A percentile compares a stretch with the other conserved stretches of the same genome.
Evolutionary conservation across 2,329 filamentous ascomycete genomes (phyloP).

Genomic region (Cladobotryum protrusum): DNA sequence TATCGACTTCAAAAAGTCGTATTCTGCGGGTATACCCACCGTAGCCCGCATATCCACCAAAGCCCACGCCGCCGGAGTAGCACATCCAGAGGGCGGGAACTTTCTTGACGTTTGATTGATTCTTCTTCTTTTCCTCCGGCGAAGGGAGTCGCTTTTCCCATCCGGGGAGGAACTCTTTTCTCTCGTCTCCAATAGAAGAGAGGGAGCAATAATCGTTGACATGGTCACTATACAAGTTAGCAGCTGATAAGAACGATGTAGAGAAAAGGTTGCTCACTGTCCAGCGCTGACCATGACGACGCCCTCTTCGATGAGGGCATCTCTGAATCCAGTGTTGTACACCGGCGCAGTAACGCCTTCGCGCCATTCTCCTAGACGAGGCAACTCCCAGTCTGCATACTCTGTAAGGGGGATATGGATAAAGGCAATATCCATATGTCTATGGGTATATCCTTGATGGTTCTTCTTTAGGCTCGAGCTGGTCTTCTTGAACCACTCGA

Average conservation of each 20-base stretch:
- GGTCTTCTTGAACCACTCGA: conserved; percentile 86
- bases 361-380: conserved; percentile 61
- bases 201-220: conserved; percentile 95
- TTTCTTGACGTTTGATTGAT: conserved; percentile 14
- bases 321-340: conserved; percentile 89
- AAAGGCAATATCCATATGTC: conserved; percentile 93
- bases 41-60: conserved; percentile 93
- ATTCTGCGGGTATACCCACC: conserved; percentile 76
- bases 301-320: conserved; percentile 79
- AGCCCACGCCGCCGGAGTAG: conserved; percentile 85
- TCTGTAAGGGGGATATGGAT: conserved; percentile 96
- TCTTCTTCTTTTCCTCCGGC: conserved; percentile 29
- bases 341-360: conserved; percentile 81
- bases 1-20: conserved; percentile 87
- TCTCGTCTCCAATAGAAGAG: conserved; percentile 33
- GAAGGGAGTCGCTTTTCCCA: conserved; percentile 14
- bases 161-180: conserved; percentile 11
- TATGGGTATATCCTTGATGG: conserved; percentile 79
- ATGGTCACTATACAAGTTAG: conserved; percentile 59
- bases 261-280: conserved; percentile 55
- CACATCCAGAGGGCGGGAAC: conserved; percentile 90
- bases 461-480: conserved; percentile 66
- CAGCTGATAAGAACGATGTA: not conserved
- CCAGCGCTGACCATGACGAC: conserved; percentile 85
- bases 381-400: conserved; percentile 60